Evolutionary conservation across 768 basidiomycete genomes (phyloP).

Genomic region (Phylloporus rhodoxanthus): DNA sequence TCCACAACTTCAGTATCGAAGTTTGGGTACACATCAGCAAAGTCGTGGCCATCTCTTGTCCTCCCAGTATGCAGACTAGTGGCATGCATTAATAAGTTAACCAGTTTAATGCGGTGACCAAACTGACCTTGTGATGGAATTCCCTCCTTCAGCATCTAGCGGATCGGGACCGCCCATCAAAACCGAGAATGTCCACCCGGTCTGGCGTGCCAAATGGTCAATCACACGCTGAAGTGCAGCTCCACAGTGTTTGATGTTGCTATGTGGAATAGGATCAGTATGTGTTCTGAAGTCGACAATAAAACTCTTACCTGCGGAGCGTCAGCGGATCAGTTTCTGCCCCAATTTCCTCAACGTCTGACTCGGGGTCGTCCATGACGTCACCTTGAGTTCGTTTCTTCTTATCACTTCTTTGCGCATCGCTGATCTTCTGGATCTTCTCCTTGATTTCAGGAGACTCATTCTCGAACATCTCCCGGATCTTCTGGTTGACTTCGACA

Average conservation of each 20-base stretch:
- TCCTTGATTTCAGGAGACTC: not conserved
- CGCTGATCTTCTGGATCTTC: not conserved
- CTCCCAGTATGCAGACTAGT: no score
- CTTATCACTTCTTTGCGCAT: not conserved
- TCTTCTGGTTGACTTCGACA: not conserved
- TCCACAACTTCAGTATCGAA: no score
- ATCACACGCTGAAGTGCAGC: not conserved
- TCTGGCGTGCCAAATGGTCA: not conserved
- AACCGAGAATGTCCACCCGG: not conserved
- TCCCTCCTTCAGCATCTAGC: not conserved
- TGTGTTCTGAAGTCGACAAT: no score
- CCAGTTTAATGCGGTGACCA: not conserved
- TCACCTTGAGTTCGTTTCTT: not conserved
- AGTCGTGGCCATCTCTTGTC: no score
- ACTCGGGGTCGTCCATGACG: not conserved
- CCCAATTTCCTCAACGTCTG: no score
- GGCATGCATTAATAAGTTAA: no score
- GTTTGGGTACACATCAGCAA: no score
- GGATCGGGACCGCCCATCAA: not conserved
- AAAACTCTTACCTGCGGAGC: no score
- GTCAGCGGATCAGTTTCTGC: no score
- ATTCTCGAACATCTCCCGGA: not conserved
- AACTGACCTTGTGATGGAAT: not conserved
- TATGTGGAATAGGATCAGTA: not conserved
- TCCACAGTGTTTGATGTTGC: not conserved